Evolutionary conservation across 2,329 filamentous ascomycete genomes (phyloP), one percentile per base, ranked within the genome.

Genomic region (Diatrype stigma): DNA sequence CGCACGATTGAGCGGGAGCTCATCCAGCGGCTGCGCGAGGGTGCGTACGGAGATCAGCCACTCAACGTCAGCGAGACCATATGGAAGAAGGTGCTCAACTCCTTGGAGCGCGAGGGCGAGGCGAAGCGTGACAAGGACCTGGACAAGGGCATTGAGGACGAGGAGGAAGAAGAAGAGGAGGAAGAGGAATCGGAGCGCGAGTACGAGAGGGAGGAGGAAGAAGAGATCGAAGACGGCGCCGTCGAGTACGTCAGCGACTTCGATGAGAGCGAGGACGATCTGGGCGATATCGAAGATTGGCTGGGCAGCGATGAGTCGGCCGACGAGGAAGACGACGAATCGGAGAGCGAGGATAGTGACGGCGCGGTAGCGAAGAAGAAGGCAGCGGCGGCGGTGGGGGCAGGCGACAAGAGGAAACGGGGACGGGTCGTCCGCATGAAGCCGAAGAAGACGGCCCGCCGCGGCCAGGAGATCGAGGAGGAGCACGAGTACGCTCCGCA

Each of bases 31-130:
- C 74, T 99, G 70, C 81, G 92, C 58, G 92, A 90, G 65, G 94
- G 94, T 44, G 92, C 92, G 3, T 97, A 99, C 70, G 94, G 94
- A 49, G 92, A 97, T 63, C 84, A 90, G 67, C 94, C 94, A 40
- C 78, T 99, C 58, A 99, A 99, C 67, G 92, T 96, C 47, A 94
- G 95, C 70, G 91, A 96, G 69, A 80, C 82, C 14, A 90, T 99
- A 55, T 99, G 94, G 94, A 95, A 95, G 81, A 96, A 92, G 80
- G 94, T 99, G 7, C 83, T 99, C 61, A 85, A 86, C 55, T 90
- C 90, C 3, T 79, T 99, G 71, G 94, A 99, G 79, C 82, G 88
- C 60, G 87, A 87, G 61, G 92, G 93, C 52, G 85, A 95, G 63
- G 93, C 87, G 42, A 78, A 82, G 57, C 79, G 90, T 49, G 93